Conservation (phyloP, 768 basidiomycete genomes). For the Naematelia aurantialba region DNA sequence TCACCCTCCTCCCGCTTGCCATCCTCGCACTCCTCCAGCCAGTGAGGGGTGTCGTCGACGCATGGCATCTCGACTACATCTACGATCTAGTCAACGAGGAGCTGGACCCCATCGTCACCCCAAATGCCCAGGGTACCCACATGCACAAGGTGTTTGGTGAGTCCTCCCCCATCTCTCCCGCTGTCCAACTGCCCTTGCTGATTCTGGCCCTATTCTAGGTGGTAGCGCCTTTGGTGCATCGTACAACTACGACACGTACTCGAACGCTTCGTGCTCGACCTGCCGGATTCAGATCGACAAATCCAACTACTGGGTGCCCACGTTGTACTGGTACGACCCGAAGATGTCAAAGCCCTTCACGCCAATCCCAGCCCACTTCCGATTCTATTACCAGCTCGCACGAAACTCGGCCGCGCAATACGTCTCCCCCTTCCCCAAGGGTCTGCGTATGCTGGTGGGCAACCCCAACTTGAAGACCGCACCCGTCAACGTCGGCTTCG, state of each 20-base stretch:
- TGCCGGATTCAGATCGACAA: conserved; percentile 38
- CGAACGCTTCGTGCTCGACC: conserved; percentile 30
- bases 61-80: conserved; percentile 32
- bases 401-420: conserved; percentile 26
- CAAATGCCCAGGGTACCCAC: conserved; percentile 29
- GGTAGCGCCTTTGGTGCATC: conserved; percentile 35
- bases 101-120: conserved; percentile 44
- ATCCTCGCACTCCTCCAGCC: neutral
- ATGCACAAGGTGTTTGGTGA: conserved; percentile 38
- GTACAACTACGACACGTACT: conserved; percentile 34
- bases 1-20: neutral
- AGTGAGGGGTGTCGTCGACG: conserved; percentile 15
- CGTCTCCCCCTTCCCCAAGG: conserved; percentile 42
- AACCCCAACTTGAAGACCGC: conserved; percentile 34
- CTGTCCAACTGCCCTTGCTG: neutral
- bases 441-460: conserved; percentile 44
- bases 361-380: conserved; percentile 16
- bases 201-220: too few relatives aligned
- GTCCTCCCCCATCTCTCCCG: neutral
- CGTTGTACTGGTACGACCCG: conserved; percentile 7
- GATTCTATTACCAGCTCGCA: conserved; percentile 47
- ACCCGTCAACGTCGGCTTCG: conserved; percentile 1
- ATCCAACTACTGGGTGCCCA: conserved; percentile 43
- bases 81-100: conserved; percentile 34
- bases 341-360: conserved; percentile 2